Evolutionary conservation across 768 basidiomycete species (phyloP).

Genomic region (Lentinula boryana): DNA sequence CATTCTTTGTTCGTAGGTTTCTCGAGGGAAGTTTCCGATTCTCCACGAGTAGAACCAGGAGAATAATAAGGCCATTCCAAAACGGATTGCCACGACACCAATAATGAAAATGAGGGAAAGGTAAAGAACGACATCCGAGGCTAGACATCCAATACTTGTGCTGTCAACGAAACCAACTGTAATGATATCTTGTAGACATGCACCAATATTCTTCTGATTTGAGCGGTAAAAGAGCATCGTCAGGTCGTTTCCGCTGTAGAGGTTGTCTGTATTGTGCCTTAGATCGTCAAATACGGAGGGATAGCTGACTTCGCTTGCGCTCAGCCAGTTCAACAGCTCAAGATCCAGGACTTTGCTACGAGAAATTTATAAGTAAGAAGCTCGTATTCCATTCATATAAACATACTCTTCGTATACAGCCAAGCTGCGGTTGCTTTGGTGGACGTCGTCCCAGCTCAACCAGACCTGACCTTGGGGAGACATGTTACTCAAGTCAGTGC

Average conservation of each 20-base stretch:
- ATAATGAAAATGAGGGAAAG: conserved; percentile 95
- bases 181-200: conserved; percentile 81
- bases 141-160: conserved; percentile 91
- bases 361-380: conserved; percentile 7
- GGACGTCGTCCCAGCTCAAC: conserved; percentile 87
- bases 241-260: conserved; percentile 79
- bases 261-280: conserved; percentile 52
- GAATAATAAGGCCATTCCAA: conserved; percentile 95
- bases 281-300: conserved; percentile 79
- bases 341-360: conserved; percentile 85
- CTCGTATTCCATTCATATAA: background rate
- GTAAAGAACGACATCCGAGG: conserved; percentile 91
- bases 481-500: conserved; percentile 43
- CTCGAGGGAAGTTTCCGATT: conserved; percentile 87
- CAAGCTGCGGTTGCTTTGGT: conserved; percentile 62
- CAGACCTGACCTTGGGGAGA: conserved; percentile 79
- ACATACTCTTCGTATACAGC: conserved; percentile 94
- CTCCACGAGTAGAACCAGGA: conserved; percentile 98
- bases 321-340: conserved; percentile 79
- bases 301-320: conserved; percentile 71
- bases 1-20: conserved; percentile 91
- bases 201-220: conserved; percentile 59
- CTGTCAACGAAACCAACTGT: conserved; percentile 94
- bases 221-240: conserved; percentile 80
- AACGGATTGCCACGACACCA: conserved; percentile 92